Conservation (phyloP, 23 red algal genomes). For the Gracilaria gracilis region DNA sequence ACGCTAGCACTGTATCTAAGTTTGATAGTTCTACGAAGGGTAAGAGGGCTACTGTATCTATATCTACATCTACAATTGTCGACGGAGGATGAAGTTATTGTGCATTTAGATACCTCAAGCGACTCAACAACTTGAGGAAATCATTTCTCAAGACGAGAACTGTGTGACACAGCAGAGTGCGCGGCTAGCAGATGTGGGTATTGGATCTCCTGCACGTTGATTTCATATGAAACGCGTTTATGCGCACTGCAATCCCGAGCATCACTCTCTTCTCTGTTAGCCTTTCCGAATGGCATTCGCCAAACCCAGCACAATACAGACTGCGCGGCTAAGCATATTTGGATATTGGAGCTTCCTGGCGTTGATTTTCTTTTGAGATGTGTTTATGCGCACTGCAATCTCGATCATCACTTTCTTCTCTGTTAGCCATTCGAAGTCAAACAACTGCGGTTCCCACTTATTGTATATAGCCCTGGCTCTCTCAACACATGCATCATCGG, state of each 20-base stretch:
- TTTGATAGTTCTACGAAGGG: too few relatives aligned
- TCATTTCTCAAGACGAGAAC: neutral
- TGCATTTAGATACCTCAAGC: neutral
- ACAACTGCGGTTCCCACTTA: conserved; percentile 12
- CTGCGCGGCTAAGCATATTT: neutral
- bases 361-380: neutral
- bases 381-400: neutral
- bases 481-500: conserved; percentile 2
- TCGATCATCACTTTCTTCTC: conserved; percentile 24
- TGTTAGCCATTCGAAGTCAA: conserved; percentile 19
- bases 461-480: neutral
- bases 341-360: neutral
- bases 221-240: neutral
- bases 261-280: conserved; percentile 23
- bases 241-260: neutral
- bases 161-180: too few relatives aligned
- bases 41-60: too few relatives aligned
- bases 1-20: too few relatives aligned
- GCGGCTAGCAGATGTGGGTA: neutral
- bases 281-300: too few relatives aligned
- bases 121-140: neutral
- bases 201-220: neutral
- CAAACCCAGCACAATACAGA: neutral
- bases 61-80: neutral
- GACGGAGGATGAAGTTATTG: neutral